Evolutionary conservation across 179 eudicot species (phyloP), one percentile per base, ranked within the genome.

Genomic region (Dionaea muscipula): DNA sequence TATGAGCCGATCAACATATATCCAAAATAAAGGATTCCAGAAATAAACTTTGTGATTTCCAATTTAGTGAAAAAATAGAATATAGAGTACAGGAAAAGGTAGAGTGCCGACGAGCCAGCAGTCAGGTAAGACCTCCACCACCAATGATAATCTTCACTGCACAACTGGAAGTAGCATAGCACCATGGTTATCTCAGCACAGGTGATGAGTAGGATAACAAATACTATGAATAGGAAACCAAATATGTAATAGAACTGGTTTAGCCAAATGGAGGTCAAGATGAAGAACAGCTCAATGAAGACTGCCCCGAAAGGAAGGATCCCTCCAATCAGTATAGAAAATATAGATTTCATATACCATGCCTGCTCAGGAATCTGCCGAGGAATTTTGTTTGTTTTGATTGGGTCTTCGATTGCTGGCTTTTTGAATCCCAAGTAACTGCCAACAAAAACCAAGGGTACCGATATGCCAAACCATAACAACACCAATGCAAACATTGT

Each of bases 121-220:
- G 68, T 64, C 51, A 64, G 39, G 68, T 64, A 64, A 1, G 62
- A 57, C 39, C 68, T 56, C 68, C 68, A 64, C 62, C 68, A 64
- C 68, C 62, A 64, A 27, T 48, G 16, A 28, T 64, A 64, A 57
- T 64, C 68, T 31, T 64, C 68, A 12, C 56, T 63, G 56, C 68
- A 63, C 14, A 63, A 47, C 48, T 63, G 67, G 47, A 63, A 63
- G 53, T 63, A 63, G 61, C 68, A 63, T 6, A 64, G 68, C 33
- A 64, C 68, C 7, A 64, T 56, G 41, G 68, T 57, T 16, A 64
- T 39, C 51, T 64, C 68, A 8, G 62, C 68, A 40, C 68, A 64
- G 11, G 68, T 64, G 62, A 64, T 51, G 21, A 64, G 4, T 1
- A 64, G 56, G 35, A 64, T 64, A 16, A 64, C 49, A 12, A 63